These are phyloP conservation scores for Komagataella phaffii DNA, from an alignment of 805 yeast species.

Conservation along the genomic window DNA sequence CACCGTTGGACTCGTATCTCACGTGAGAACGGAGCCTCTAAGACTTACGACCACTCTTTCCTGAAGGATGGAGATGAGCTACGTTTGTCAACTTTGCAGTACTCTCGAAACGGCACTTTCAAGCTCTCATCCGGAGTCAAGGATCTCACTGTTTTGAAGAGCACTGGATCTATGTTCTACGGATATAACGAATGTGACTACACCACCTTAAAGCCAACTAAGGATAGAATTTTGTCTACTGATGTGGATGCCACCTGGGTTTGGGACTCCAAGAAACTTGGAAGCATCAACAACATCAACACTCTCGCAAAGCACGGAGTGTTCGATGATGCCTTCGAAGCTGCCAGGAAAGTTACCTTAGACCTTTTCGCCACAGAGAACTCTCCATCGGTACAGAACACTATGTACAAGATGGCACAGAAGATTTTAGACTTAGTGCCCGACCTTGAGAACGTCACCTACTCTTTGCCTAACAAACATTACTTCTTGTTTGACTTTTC, in stretches of 20 bases:
- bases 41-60: slow-evolving; percentile 73
- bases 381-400: slow-evolving; percentile 92
- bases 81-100: slow-evolving; percentile 43
- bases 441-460: slow-evolving; percentile 50
- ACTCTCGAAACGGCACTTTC: slow-evolving; percentile 39
- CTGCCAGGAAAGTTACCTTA: slow-evolving; percentile 57
- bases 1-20: slow-evolving; percentile 65
- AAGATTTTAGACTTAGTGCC: slow-evolving; percentile 50
- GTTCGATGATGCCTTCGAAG: slow-evolving; percentile 51
- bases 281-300: slow-evolving; percentile 34
- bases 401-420: slow-evolving; percentile 87
- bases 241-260: slow-evolving; percentile 68
- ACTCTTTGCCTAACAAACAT: slow-evolving; percentile 84
- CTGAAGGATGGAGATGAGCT: slow-evolving; percentile 75
- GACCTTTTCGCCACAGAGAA: slow-evolving; percentile 73
- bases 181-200: slow-evolving; percentile 79
- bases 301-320: slow-evolving; percentile 42
- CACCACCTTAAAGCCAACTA: slow-evolving; percentile 76
- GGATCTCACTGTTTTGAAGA: slow-evolving; percentile 74
- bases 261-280: slow-evolving; percentile 37
- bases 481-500: slow-evolving; percentile 67
- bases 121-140: slow-evolving; percentile 55
- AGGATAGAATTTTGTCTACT: slow-evolving; percentile 78
- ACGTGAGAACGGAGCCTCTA: slow-evolving; percentile 44
- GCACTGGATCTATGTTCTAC: slow-evolving; percentile 87